phyloP scores from a whole-genome alignment of 257 asterid genomes.

The Solanum rostratum region DNA sequence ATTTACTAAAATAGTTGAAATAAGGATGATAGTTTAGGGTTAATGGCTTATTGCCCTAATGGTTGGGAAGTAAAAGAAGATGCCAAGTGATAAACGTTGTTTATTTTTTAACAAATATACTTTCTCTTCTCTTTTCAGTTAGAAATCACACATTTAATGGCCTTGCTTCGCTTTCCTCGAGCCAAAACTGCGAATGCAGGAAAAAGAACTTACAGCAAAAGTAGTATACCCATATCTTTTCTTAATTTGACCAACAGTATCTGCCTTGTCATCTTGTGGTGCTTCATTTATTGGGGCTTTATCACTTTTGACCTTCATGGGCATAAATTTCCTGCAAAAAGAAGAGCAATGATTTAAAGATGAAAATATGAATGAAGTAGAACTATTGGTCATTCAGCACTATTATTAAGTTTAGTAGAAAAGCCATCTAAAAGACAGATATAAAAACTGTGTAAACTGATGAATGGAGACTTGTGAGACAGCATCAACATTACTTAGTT shows the following conservation, averaged over 20 bases:
- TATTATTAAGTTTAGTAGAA: too few species aligned
- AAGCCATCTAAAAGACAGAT: too few species aligned
- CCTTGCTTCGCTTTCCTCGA: background rate
- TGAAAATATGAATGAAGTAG: too few species aligned
- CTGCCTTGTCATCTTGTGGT: too few species aligned
- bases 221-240: conserved; percentile 70
- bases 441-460: too few species aligned
- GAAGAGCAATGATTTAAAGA: too few species aligned
- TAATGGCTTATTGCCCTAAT: background rate
- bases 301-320: too few species aligned
- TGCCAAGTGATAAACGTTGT: background rate
- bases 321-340: too few species aligned
- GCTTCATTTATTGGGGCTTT: too few species aligned
- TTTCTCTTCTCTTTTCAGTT: background rate
- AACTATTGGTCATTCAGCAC: too few species aligned
- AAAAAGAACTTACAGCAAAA: conserved; percentile 38
- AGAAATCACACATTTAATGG: background rate
- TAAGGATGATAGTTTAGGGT: background rate
- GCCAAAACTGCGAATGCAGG: background rate
- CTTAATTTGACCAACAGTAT: conserved; percentile 69
- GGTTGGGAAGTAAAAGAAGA: background rate
- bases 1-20: background rate
- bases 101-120: background rate
- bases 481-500: too few species aligned
- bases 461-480: too few species aligned